These are phyloP conservation scores for Tardiomyces digboiensis DNA, from an alignment of 1,139 yeast species.

Conservation along the genomic window DNA sequence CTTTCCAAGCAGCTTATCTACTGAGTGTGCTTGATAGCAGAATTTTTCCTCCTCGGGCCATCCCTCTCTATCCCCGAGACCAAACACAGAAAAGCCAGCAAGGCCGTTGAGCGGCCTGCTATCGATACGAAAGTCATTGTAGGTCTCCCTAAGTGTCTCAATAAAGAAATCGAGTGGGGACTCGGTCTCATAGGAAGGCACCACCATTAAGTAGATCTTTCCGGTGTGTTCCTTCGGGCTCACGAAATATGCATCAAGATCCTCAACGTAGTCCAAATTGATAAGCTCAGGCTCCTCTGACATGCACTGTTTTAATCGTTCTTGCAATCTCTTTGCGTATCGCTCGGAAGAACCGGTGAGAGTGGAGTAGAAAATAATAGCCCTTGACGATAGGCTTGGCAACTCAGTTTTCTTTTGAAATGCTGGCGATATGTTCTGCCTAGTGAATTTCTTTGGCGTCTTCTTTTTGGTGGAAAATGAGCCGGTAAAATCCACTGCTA, in stretches of 20 bases:
- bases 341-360: constrained; percentile 75
- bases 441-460: neutral
- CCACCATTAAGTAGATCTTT: constrained; percentile 57
- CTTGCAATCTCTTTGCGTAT: constrained; percentile 44
- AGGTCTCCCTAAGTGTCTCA: constrained; percentile 71
- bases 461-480: neutral
- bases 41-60: constrained; percentile 65
- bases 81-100: constrained; percentile 77
- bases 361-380: constrained; percentile 71
- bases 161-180: constrained; percentile 85
- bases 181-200: constrained; percentile 90
- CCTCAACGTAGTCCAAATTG: constrained; percentile 76
- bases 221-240: constrained; percentile 41
- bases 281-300: constrained; percentile 41
- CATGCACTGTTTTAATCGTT: constrained; percentile 30
- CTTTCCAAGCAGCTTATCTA: constrained; percentile 71
- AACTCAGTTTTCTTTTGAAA: neutral
- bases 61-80: constrained; percentile 80
- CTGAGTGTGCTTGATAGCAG: constrained; percentile 75
- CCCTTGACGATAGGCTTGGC: constrained; percentile 18
- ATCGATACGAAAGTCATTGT: constrained; percentile 78
- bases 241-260: constrained; percentile 73
- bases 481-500: neutral
- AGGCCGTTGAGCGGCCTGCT: constrained; percentile 58
- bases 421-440: neutral